Base-by-base conservation (phyloP, 768 basidiomycete species). In the Termitomyces heimii region DNA sequence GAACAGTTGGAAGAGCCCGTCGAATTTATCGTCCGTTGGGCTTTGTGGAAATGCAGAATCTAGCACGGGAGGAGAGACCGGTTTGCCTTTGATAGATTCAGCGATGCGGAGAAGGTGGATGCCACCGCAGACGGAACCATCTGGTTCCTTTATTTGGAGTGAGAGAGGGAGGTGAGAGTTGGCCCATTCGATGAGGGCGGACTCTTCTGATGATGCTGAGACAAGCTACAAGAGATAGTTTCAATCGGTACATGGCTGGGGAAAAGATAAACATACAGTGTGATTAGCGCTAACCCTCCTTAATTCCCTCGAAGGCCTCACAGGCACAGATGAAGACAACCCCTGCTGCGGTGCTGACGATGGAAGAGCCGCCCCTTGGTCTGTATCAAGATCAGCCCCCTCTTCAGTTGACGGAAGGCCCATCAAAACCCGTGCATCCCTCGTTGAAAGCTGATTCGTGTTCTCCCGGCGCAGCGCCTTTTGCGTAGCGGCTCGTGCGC, bases 1-100 rank as follows among this genome's bases (percentile, higher is more conserved):
- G 72, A 97, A 96, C 55, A 96, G 74, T 56, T 82, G 79, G 75
- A 96, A 94, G 29, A 96, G 75, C 16, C 94, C 92, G 28, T 93
- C 91, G 14, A 96, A 75, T 62, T 88, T 90, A 62, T 95, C 88
- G 66, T 94, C 88, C 59, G 77, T 76, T 13, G 80, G 71, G 40
- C 80, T 81, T 9, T 74, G 68, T 3, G 88, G 88, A 76, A 96
- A 97, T 0, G 86, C 85, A 1, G 85, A 82, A 64, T 93, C 90
- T 1, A 85, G 83, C 2, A 94, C 86, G 10, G 88, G 80, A 16
- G 91, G 89, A 18, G 81, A 81, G 0, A 81, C 75, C 0, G 86
- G 75, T 56, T 77, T 75, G 34, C 85, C 84, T 67, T 84, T 85
- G 72, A 91, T 83, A 24, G 83, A 81, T 70, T 97, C 94, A 1